A percentile compares a stretch with the other conserved stretches of the same genome.
phyloP scores from a whole-genome alignment of 1,284 basidiomycete genomes.

The Heterobasidion occidentale region DNA sequence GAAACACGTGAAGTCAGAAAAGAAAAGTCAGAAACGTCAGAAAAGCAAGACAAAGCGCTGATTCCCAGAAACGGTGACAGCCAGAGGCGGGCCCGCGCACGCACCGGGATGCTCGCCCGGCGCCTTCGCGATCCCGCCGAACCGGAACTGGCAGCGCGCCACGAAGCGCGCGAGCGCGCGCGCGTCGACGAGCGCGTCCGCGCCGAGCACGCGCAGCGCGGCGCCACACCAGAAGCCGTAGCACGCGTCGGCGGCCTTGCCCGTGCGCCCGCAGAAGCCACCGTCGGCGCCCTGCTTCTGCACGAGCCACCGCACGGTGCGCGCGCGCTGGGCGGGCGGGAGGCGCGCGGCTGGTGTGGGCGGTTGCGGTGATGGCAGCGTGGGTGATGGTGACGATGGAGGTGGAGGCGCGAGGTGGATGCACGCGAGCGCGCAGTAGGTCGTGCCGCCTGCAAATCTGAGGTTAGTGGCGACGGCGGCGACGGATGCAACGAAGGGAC shows the following conservation, averaged over 20 bases:
- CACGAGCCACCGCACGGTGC: constrained; percentile 71
- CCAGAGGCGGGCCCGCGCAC: constrained; percentile 11
- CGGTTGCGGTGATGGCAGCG: constrained; percentile 14
- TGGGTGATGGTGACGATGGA: not conserved
- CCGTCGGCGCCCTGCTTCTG: constrained; percentile 60
- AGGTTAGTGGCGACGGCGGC: not conserved
- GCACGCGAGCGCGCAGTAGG: constrained; percentile 84
- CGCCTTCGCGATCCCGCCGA: constrained; percentile 80
- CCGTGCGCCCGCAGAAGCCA: constrained; percentile 82
- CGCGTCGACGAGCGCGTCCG: constrained; percentile 45
- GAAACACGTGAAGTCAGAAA: too few species aligned
- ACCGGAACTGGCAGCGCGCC: constrained; percentile 70
- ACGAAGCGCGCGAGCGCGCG: constrained; percentile 56
- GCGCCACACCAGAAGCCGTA: constrained; percentile 95
- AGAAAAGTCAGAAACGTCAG: too few species aligned
- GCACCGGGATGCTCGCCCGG: constrained; percentile 72
- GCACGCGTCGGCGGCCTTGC: constrained; percentile 84
- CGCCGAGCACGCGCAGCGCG: constrained; percentile 63
- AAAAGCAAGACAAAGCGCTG: too few species aligned
- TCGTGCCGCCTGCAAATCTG: constrained; percentile 68
- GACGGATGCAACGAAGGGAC: constrained; percentile 7
- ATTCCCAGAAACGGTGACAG: too few species aligned
- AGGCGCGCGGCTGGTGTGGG: constrained; percentile 20
- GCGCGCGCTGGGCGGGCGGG: constrained; percentile 33
- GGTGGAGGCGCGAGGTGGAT: constrained; percentile 45